Conservation (phyloP, 108 stramenopile genomes). For the Cyclotella cryptica region DNA sequence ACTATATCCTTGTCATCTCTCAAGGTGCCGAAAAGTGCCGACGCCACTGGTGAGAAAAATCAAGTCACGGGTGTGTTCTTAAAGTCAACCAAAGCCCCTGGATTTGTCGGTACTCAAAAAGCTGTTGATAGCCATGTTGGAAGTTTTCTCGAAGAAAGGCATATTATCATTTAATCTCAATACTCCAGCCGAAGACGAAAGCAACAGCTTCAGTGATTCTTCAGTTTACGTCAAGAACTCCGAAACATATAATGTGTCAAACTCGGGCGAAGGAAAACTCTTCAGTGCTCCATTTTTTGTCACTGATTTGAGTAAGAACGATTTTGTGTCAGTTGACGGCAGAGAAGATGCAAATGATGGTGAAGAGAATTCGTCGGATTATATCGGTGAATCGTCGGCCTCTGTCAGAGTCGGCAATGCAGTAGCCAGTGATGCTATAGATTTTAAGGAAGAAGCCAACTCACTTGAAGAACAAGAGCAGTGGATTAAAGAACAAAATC, state of each 20-base stretch:
- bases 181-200: neutral
- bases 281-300: too few species aligned
- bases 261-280: too few species aligned
- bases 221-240: too few species aligned
- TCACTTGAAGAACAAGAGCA: neutral
- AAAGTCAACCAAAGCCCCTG: neutral
- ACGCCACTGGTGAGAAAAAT: neutral
- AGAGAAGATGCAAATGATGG: neutral
- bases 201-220: neutral
- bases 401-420: neutral
- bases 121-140: neutral
- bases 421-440: neutral
- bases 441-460: neutral
- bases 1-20: neutral
- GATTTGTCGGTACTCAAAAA: neutral
- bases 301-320: too few species aligned
- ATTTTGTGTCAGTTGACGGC: neutral
- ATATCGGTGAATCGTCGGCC: neutral
- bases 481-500: constrained; percentile 4
- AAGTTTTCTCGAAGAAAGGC: neutral
- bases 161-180: neutral
- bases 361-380: neutral
- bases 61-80: neutral
- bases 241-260: too few species aligned
- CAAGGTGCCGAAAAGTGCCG: constrained; percentile 4